Evolutionary conservation across 345 rosid species (phyloP), one percentile per base, ranked within the genome.

Genomic region (Populus deltoides): DNA sequence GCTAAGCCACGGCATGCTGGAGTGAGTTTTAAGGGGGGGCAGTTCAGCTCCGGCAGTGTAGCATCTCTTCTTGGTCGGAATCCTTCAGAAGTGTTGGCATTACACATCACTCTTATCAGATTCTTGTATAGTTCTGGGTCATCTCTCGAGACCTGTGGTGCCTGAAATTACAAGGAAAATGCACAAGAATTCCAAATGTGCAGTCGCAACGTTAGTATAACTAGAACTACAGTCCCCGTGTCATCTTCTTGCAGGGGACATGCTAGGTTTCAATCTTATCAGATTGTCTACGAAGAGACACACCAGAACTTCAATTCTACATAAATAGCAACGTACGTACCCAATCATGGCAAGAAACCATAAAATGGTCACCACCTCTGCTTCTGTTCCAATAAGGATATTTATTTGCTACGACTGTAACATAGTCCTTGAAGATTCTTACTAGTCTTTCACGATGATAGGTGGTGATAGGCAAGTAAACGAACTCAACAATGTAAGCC

Each of bases 281-380:
- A 33, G 36, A 33, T 33, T 33, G 36, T 33, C 35, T 16, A 7
- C 66, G 5, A 7, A 41, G 29, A 15, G 16, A 17, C 36, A 29
- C n/a, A 45, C 41, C 20, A 8, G 43, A 39, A 39, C 43, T 39
- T 39, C 43, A 39, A 39, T 39, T 39, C 43, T 39, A 39, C 8
- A 39, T 39, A 1, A 39, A 47, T 47, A 47, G 51, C 51, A 1
- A 12, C 51, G 18, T 31, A 78, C 81, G 22, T 82, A 89, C 92
- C 96, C 96, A 91, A 70, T 91, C 96, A 72, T 90, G 93, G 55
- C 91, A 89, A 3, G 93, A 88, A 20, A 90, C 78, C 77, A 89
- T 68, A 76, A 90, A 90, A 65, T 89, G 91, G 39, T 90, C 97
- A 69, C 90, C 89, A 3, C 97, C 97, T 3, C 6, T 35, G 77